Evolutionary conservation across 371 early-diverging fungal species (phyloP).

Genomic region (Rhizomucor pusillus): DNA sequence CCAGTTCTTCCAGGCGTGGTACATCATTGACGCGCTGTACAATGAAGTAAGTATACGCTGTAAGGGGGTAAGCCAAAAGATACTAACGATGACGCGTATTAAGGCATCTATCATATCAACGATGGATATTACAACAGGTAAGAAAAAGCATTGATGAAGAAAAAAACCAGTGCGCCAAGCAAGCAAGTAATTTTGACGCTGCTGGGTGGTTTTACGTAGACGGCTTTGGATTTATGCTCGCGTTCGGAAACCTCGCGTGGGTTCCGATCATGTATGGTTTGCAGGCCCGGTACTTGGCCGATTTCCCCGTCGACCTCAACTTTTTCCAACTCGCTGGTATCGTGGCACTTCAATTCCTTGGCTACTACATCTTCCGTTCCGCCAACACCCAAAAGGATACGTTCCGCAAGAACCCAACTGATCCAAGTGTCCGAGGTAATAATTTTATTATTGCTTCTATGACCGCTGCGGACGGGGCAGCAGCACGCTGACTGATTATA

Average conservation of each 20-base stretch:
- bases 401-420: conserved; percentile 76
- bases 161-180: too few species aligned
- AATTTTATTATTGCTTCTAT: not conserved
- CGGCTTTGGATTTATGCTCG: conserved; percentile 94
- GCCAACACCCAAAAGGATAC: conserved; percentile 87
- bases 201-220: conserved; percentile 47
- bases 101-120: conserved; percentile 84
- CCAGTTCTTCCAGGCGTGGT: conserved; percentile 73
- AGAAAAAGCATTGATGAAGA: not conserved
- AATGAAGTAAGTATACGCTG: conserved; percentile 43
- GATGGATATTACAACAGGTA: conserved; percentile 84
- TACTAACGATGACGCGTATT: conserved; percentile 6
- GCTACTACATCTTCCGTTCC: conserved; percentile 83
- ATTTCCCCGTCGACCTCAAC: conserved; percentile 60
- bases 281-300: conserved; percentile 85
- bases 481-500: too few species aligned
- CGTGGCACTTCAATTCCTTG: conserved; percentile 56
- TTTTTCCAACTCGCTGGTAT: conserved; percentile 37
- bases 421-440: conserved; percentile 59
- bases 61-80: not conserved
- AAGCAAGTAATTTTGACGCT: too few species aligned
- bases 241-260: conserved; percentile 88
- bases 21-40: conserved; percentile 83
- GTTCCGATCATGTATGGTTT: conserved; percentile 87
- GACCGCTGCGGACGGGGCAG: too few species aligned